Percentiles rank a stretch among this genome's conserved stretches.
Evolutionary conservation across 257 asterid genomes (phyloP).

Genomic region (Apocynum venetum): DNA sequence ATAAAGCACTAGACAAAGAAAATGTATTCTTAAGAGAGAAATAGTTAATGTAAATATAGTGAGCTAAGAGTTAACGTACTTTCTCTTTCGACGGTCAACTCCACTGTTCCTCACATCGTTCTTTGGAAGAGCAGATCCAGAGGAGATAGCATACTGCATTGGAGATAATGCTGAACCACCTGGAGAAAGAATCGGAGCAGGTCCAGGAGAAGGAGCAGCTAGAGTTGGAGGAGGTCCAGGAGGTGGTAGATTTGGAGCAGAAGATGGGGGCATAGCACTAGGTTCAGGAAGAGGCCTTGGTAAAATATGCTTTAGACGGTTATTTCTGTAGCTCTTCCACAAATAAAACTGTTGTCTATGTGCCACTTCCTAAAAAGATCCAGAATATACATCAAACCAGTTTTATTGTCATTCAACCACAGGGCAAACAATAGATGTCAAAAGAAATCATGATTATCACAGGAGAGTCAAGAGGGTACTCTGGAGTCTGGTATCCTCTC

Average conservation of each 20-base stretch:
- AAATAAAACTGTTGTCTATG: constrained; percentile 91
- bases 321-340: constrained; percentile 92
- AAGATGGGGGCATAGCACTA: constrained; percentile 36
- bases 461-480: neutral
- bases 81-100: constrained; percentile 73
- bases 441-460: neutral
- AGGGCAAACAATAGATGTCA: neutral
- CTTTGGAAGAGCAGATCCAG: constrained; percentile 57
- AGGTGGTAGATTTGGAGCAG: constrained; percentile 46
- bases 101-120: constrained; percentile 59
- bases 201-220: constrained; percentile 38
- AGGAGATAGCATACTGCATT: constrained; percentile 57
- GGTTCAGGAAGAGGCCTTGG: constrained; percentile 86
- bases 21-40: neutral
- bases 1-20: neutral
- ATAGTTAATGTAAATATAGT: neutral
- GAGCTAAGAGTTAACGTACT: constrained; percentile 31
- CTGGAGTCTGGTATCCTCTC: neutral
- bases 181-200: constrained; percentile 52
- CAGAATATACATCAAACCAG: neutral
- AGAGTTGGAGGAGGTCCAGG: constrained; percentile 39
- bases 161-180: constrained; percentile 53
- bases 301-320: constrained; percentile 88
- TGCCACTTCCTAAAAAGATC: constrained; percentile 68
- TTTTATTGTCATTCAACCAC: too few relatives aligned